Conservation (phyloP, 768 basidiomycete species). For the Boletus tomentosulus region DNA sequence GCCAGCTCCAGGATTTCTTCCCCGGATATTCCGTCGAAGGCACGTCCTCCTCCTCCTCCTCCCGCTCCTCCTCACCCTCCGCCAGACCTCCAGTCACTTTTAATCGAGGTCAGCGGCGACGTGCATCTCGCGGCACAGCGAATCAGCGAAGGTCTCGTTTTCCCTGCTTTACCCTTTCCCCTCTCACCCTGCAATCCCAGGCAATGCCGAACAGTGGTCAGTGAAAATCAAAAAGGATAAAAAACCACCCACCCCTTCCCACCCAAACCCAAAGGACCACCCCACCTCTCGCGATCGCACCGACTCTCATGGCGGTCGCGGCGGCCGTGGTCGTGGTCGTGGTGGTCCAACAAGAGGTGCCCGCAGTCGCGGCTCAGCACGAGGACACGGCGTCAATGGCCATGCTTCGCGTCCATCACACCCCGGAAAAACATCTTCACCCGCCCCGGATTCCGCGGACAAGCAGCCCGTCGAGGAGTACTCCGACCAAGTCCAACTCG, state of each 20-base stretch:
- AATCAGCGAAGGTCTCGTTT: conserved; percentile 62
- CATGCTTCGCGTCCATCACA: conserved; percentile 24
- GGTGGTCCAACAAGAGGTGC: conserved; percentile 51
- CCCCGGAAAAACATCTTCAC: conserved; percentile 26
- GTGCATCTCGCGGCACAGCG: conserved; percentile 63
- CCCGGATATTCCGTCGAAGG: conserved; percentile 70
- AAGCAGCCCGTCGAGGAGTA: conserved; percentile 19
- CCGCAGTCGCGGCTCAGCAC: conserved; percentile 38
- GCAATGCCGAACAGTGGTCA: conserved; percentile 75
- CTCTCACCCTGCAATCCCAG: conserved; percentile 35
- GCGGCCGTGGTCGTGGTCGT: conserved; percentile 53
- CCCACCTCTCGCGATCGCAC: conserved; percentile 29
- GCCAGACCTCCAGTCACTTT: conserved; percentile 62
- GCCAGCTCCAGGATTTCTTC: conserved; percentile 68
- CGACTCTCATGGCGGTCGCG: conserved; percentile 52
- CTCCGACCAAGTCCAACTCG: conserved; percentile 9
- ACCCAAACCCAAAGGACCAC: conserved; percentile 47
- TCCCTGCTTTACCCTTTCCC: neutral
- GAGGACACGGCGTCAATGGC: conserved; percentile 37
- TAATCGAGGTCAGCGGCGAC: conserved; percentile 67
- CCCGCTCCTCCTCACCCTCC: conserved; percentile 25
- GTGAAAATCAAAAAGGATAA: conserved; percentile 88
- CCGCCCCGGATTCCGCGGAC: conserved; percentile 34
- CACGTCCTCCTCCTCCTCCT: conserved; percentile 25
- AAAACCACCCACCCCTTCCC: conserved; percentile 45